A percentile compares a stretch with the other conserved stretches of the same genome.
Conservation (phyloP, 2,329 filamentous ascomycete genomes). For the Ophiostoma novo-ulmi region DNA sequence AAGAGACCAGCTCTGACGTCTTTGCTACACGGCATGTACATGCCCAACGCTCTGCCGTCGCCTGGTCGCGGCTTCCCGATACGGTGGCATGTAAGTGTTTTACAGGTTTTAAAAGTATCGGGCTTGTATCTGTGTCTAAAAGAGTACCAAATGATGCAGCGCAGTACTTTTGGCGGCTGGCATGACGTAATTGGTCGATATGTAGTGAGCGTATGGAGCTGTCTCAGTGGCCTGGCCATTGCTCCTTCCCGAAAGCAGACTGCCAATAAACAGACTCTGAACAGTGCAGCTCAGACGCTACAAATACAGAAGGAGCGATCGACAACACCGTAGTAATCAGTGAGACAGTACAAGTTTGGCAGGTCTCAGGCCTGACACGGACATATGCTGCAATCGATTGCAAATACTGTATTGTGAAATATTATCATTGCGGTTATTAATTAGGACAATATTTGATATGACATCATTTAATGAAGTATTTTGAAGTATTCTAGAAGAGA, state of each 20-base stretch:
- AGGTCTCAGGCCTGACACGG: neutral
- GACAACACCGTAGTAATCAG: neutral
- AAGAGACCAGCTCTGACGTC: neutral
- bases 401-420: neutral
- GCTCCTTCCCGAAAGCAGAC: neutral
- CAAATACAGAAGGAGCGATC: neutral
- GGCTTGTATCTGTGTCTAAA: neutral
- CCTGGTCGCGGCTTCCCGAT: constrained; percentile 4
- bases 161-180: neutral
- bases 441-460: neutral
- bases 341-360: neutral
- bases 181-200: constrained; percentile 1
- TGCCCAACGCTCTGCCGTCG: neutral
- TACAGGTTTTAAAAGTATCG: neutral
- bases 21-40: neutral
- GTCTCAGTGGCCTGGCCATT: neutral
- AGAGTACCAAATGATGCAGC: neutral
- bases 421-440: neutral
- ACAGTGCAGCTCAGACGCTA: neutral
- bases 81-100: constrained; percentile 3
- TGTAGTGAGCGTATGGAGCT: neutral
- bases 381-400: neutral
- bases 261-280: no score
- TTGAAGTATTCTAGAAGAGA: neutral
- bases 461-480: neutral